Evolutionary conservation across 192 early-diverging fungal genomes (phyloP).

Genomic region (Kappamyces sp.): DNA sequence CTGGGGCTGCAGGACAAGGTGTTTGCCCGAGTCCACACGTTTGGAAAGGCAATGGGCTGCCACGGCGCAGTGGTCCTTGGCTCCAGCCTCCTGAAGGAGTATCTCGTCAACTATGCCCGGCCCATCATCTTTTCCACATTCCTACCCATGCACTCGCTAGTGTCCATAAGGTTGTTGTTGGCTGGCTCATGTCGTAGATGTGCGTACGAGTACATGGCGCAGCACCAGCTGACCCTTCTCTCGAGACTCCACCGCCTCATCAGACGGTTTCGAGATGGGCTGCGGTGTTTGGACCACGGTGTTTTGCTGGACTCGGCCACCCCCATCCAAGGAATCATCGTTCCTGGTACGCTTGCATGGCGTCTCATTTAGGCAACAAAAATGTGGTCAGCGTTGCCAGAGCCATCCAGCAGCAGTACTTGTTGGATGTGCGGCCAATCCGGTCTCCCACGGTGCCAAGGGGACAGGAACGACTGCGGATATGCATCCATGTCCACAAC

Average conservation of each 20-base stretch:
- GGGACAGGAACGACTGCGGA: conserved; percentile 71
- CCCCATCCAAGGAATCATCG: conserved; percentile 73
- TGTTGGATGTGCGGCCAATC: conserved; percentile 72
- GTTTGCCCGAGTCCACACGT: conserved; percentile 75
- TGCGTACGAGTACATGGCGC: conserved; percentile 56
- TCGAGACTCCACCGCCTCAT: conserved; percentile 38
- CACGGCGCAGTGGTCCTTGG: conserved; percentile 79
- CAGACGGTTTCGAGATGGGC: conserved; percentile 39
- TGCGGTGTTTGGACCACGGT: conserved; percentile 34
- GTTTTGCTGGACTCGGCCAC: conserved; percentile 58
- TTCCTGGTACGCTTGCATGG: conserved; percentile 44
- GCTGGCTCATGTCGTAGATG: too few relatives aligned
- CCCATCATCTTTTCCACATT: conserved; percentile 79
- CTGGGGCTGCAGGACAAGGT: conserved; percentile 57
- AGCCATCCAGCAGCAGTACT: conserved; percentile 31
- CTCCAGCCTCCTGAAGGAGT: conserved; percentile 51
- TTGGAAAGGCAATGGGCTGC: conserved; percentile 73
- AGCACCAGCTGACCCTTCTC: conserved; percentile 46
- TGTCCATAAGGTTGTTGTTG: too few relatives aligned
- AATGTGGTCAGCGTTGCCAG: conserved; percentile 37
- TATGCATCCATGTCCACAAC: conserved; percentile 79
- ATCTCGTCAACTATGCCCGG: conserved; percentile 75
- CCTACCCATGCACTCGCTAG: conserved; percentile 56
- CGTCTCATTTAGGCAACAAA: conserved; percentile 40
- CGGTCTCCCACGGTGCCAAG: conserved; percentile 71